These are phyloP conservation scores for Pichia paraexigua DNA, from an alignment of 805 yeast species.

Conservation along the genomic window DNA sequence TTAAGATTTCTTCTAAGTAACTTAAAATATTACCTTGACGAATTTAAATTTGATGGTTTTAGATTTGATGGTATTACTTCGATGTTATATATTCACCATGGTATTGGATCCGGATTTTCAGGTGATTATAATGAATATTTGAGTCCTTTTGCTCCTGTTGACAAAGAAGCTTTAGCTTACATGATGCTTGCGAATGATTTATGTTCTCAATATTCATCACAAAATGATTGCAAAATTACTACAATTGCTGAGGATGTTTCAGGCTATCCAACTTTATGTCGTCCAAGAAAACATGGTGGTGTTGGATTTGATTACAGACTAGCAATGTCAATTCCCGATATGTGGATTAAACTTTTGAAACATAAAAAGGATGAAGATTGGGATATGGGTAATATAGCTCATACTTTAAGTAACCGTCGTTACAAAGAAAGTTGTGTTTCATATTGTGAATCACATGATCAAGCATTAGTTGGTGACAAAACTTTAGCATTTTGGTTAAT, in stretches of 20 bases:
- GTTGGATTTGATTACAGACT: constrained; percentile 89
- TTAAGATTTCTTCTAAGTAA: constrained; percentile 79
- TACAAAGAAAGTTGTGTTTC: constrained; percentile 83
- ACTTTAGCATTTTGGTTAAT: constrained; percentile 95
- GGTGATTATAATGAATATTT: constrained; percentile 92
- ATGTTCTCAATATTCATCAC: constrained; percentile 43
- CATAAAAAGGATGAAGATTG: constrained; percentile 82
- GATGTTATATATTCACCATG: constrained; percentile 89
- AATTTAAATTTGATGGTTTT: constrained; percentile 86
- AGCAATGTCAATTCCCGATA: constrained; percentile 97
- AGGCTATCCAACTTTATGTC: constrained; percentile 93
- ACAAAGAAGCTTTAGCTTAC: constrained; percentile 79
- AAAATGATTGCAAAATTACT: constrained; percentile 31
- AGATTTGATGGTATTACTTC: constrained; percentile 95
- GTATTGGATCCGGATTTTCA: constrained; percentile 78
- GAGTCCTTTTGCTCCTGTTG: constrained; percentile 66
- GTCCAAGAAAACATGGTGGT: constrained; percentile 70
- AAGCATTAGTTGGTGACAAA: constrained; percentile 95
- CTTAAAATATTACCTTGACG: constrained; percentile 75
- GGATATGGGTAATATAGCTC: constrained; percentile 76
- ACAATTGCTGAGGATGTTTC: constrained; percentile 95
- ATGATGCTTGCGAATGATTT: constrained; percentile 86
- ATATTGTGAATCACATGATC: constrained; percentile 94
- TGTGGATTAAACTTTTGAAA: constrained; percentile 95
- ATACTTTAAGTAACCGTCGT: constrained; percentile 81